phyloP scores from a whole-genome alignment of 352 stramenopile species.

The Globisporangium radiosum region DNA sequence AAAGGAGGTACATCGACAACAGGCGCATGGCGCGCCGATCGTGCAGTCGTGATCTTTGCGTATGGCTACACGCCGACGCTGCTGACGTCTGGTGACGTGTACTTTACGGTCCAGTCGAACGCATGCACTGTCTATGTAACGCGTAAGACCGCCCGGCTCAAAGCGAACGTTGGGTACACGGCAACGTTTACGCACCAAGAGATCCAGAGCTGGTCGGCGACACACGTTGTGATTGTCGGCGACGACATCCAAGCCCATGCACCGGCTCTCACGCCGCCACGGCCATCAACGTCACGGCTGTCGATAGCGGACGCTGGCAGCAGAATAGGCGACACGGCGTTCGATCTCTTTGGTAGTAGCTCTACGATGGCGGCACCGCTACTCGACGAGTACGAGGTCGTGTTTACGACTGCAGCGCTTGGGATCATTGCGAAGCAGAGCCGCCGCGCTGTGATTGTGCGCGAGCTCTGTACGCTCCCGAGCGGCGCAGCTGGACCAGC shows the following conservation, averaged over 20 bases:
- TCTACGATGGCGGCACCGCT: constrained; percentile 2
- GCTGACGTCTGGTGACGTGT: constrained; percentile 76
- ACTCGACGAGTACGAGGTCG: constrained; percentile 66
- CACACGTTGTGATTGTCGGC: constrained; percentile 72
- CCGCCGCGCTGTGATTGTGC: constrained; percentile 51
- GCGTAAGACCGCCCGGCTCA: constrained; percentile 66
- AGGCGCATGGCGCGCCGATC: constrained; percentile 56
- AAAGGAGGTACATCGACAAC: not conserved
- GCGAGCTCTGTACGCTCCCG: constrained; percentile 44
- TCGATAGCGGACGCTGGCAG: not conserved
- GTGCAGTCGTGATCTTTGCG: constrained; percentile 68
- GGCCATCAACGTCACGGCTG: not conserved
- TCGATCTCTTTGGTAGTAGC: constrained; percentile 11
- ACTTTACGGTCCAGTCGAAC: constrained; percentile 80
- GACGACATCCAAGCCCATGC: constrained; percentile 63
- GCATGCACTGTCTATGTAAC: constrained; percentile 79
- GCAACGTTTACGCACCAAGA: constrained; percentile 82
- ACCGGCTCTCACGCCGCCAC: constrained; percentile 3
- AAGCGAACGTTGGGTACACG: constrained; percentile 72
- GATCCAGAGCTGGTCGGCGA: constrained; percentile 72
- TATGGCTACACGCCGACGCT: constrained; percentile 83
- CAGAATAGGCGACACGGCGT: not conserved
- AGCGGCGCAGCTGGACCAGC: constrained; percentile 41
- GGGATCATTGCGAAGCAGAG: constrained; percentile 73
- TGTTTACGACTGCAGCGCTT: constrained; percentile 49